Evolutionary conservation across 345 rosid genomes (phyloP), one percentile per base, ranked within the genome.

Genomic region (Rhodamnia argentea): DNA sequence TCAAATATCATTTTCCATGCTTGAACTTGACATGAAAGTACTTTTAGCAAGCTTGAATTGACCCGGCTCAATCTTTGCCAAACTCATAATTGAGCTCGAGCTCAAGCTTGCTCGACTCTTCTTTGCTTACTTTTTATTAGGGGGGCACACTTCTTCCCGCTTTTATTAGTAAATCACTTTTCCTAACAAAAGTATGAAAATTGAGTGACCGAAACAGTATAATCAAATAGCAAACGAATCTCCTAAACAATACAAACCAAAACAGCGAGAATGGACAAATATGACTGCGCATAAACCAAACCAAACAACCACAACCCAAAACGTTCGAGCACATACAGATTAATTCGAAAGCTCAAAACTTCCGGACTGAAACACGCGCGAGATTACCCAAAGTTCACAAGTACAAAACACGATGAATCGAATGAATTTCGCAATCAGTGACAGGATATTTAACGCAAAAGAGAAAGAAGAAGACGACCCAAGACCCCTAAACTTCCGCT

Each of bases 331-430:
- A 64, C 44, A 16, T 32, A 32, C 76, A 8, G 1, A 64, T 32
- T 16, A 64, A 8, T 0, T 64, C 0, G 0, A 64, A 64, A 64
- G 0, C 76, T 32, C 76, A 64, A 16, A 29, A 29, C 42, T 29
- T 29, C 44, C 42, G 0, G 42, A 64, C 2, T 40, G 47, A 70
- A 70, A 7, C 78, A 70, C 47, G 78, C 78, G 2, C 78, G 37
- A 0, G 78, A 70, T 70, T 32, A 70, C 24, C 78, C 13, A 29
- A 24, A 18, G 47, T 70, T 70, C 78, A 37, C 47, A 4, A 18
- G 10, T 0, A 32, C 78, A 70, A 20, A 0, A 2, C 24, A 70
- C 13, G 47, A 56, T 23, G n/a, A 23, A 8, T 56, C 4, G 60
- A 56, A 23, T 23, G 60, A 23, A 56, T 23, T 56, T 8, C 60